Evolutionary conservation across 768 basidiomycete species (phyloP).

Genomic region (Pulveroboletus frians): DNA sequence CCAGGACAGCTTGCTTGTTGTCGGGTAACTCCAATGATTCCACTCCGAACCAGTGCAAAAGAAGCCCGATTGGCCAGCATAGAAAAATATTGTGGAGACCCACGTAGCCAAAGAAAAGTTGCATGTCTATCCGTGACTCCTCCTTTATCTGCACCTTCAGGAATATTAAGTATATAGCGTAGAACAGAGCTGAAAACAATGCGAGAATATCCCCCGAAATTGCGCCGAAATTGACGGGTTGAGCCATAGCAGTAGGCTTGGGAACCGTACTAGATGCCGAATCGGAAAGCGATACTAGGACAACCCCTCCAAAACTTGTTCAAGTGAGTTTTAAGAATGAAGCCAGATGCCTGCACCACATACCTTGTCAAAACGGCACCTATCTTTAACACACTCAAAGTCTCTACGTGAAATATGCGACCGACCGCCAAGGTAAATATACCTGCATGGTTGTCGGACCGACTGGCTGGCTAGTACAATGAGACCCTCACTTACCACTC

Average conservation of each 20-base stretch:
- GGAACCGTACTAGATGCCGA: slow-evolving; percentile 32
- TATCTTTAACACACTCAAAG: slow-evolving; percentile 65
- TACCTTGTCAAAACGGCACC: slow-evolving; percentile 78
- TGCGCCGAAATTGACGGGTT: slow-evolving; percentile 23
- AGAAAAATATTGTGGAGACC: slow-evolving; percentile 77
- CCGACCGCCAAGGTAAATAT: slow-evolving; percentile 92
- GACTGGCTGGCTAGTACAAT: not conserved
- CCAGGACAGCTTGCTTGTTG: slow-evolving; percentile 42
- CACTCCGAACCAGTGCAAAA: slow-evolving; percentile 67
- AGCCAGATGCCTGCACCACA: slow-evolving; percentile 6
- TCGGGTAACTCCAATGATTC: slow-evolving; percentile 74
- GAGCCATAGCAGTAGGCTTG: slow-evolving; percentile 7
- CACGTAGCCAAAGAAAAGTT: slow-evolving; percentile 92
- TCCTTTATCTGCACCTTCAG: slow-evolving; percentile 81
- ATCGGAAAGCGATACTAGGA: slow-evolving; percentile 88
- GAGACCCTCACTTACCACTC: slow-evolving; percentile 66
- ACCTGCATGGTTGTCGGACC: slow-evolving; percentile 41
- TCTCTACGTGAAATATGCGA: slow-evolving; percentile 75
- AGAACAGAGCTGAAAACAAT: slow-evolving; percentile 80
- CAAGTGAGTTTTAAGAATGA: slow-evolving; percentile 4
- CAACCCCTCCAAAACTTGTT: slow-evolving; percentile 71
- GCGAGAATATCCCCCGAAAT: slow-evolving; percentile 77
- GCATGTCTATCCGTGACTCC: slow-evolving; percentile 87
- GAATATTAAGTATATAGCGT: slow-evolving; percentile 83
- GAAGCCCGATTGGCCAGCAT: slow-evolving; percentile 71